Conservation (phyloP, 768 basidiomycete genomes). For the Thelephora aurantiotincta region DNA sequence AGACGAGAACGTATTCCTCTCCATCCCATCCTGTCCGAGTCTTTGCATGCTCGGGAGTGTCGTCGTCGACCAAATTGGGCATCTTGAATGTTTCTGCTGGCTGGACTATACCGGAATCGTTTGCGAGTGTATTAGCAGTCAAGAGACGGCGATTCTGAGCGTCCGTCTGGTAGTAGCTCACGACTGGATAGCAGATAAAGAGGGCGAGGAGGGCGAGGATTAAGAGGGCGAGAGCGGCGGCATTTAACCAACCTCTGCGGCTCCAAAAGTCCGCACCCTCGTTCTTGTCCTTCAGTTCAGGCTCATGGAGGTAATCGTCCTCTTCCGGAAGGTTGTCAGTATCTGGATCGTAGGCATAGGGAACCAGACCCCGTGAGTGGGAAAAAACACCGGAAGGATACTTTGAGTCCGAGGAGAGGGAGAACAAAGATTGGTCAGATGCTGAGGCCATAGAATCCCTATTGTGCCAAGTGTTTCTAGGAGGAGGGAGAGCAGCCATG, state of each 20-base stretch:
- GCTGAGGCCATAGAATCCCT: constrained; percentile 35
- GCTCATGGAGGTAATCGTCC: constrained; percentile 68
- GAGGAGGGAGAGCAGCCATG: constrained; percentile 23
- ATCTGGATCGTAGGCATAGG: constrained; percentile 61
- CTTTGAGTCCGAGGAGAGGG: constrained; percentile 43
- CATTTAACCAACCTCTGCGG: constrained; percentile 48
- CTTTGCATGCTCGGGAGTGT: constrained; percentile 47
- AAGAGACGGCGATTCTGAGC: constrained; percentile 26
- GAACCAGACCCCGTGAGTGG: constrained; percentile 27
- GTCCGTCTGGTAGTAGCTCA: constrained; percentile 31
- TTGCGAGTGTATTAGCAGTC: constrained; percentile 50
- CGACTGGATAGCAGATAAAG: constrained; percentile 76
- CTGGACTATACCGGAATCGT: constrained; percentile 30
- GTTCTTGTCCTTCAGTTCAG: constrained; percentile 19
- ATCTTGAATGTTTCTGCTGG: constrained; percentile 20
- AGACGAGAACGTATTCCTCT: constrained; percentile 47
- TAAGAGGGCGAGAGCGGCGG: constrained; percentile 53
- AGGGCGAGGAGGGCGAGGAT: constrained; percentile 48
- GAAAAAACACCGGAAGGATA: constrained; percentile 34
- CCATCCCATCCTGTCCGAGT: constrained; percentile 65
- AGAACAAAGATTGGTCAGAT: constrained; percentile 35
- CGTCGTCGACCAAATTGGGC: constrained; percentile 51
- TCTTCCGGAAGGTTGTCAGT: constrained; percentile 39
- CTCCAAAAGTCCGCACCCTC: constrained; percentile 23
- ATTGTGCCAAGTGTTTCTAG: constrained; percentile 7